Evolutionary conservation across 2,329 filamentous ascomycete genomes (phyloP).

Genomic region (Verticillium tricorpus): DNA sequence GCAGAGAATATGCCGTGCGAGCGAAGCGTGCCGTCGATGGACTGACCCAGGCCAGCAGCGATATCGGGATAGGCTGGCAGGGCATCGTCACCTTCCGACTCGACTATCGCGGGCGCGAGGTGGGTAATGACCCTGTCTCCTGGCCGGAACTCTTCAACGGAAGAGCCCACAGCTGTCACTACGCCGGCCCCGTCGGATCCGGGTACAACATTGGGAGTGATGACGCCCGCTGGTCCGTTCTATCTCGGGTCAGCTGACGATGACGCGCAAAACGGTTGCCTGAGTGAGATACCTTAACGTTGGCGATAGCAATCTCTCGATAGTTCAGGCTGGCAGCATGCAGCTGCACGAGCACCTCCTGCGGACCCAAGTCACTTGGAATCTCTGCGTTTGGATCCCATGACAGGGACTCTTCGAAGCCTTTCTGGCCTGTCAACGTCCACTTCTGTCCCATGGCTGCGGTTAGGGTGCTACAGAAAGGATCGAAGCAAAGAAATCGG

Average conservation of each 20-base stretch:
- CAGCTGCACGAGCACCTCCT: constrained; percentile 1
- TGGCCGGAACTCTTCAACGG: not conserved
- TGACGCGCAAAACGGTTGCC: not conserved
- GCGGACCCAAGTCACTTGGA: not conserved
- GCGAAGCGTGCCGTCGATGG: constrained; percentile 51
- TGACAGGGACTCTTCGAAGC: constrained; percentile 26
- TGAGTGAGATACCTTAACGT: not conserved
- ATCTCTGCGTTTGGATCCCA: constrained; percentile 17
- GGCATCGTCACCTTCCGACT: not conserved
- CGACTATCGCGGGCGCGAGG: not conserved
- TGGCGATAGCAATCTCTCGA: constrained; percentile 3
- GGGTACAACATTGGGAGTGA: not conserved
- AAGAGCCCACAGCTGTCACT: not conserved
- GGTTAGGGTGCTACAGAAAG: no score
- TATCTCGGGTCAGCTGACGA: not conserved
- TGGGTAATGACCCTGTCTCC: constrained; percentile 3
- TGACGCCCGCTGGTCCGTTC: not conserved
- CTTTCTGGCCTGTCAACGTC: constrained; percentile 25
- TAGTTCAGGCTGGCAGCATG: constrained; percentile 2
- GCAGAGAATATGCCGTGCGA: constrained; percentile 55
- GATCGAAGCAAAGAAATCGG: no score
- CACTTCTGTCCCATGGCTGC: constrained; percentile 24
- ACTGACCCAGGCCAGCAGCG: constrained; percentile 49
- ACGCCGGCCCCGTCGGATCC: constrained; percentile 2
- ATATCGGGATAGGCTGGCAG: constrained; percentile 7